Evolutionary conservation across 805 yeast species (phyloP), one percentile per base, ranked within the genome.

Genomic region (Kodamaea leandrae): DNA sequence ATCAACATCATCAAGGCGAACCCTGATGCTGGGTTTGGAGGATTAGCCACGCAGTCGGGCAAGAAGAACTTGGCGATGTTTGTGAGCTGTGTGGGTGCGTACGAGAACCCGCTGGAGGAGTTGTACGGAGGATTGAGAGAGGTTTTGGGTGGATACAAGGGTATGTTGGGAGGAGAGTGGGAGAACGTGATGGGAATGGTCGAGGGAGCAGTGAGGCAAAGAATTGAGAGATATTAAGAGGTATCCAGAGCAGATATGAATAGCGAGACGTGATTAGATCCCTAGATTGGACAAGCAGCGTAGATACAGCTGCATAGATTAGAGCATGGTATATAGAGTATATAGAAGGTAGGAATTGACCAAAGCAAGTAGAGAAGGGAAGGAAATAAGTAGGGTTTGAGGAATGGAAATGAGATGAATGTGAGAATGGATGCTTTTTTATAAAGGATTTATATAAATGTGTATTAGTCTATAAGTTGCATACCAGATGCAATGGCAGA

Each of bases 1-100:
- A 74, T 89, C 56, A 77, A 76, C 42, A 75, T 81, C 21, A 68
- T 91, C 13, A 71, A 72, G 26, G 58, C 63, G n/a, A 82, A 83
- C 53, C 96, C 96, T 2, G 71, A 74, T 24, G 58, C 55, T 21
- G 84, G 81, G 0, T 64, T 86, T 34, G 73, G 77, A 0, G 72
- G 70, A 2, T 58, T 68, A 36, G 58, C 64, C 23, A 76, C 68
- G 46, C 61, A 61, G 13, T 69, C 68, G 39, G 77, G 77, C 7
- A 66, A 64, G 46, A 61, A 63, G 50, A 68, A 74, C 34, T 61
- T 85, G 40, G 69, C 77, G 17, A 61, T 68, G 28, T 80, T 86
- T 44, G 56, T 83, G 21, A 76, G 74, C 37, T 76, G 86, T 44
- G 74, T 84, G 39, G 84, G 77, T 0, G 67, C 63, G 53, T 82